Evolutionary conservation across 495 filamentous ascomycete species (phyloP).

Genomic region (Oidiodendron maius): DNA sequence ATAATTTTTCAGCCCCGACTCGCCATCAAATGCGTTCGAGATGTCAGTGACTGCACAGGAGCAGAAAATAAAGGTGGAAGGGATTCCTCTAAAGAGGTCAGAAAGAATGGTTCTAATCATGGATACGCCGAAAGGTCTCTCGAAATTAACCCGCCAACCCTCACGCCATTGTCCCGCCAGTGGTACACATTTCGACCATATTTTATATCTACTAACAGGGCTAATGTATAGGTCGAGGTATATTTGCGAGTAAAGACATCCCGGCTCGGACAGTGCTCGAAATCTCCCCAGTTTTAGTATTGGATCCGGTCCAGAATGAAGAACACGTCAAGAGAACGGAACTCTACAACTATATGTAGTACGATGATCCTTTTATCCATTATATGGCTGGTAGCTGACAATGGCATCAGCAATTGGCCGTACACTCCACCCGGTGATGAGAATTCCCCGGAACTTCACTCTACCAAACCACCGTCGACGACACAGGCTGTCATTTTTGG

Average conservation of each 20-base stretch:
- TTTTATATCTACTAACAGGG: neutral
- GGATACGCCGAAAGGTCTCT: conserved; percentile 33
- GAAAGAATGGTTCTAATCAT: conserved; percentile 26
- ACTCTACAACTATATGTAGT: conserved; percentile 55
- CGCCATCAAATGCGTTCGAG: neutral
- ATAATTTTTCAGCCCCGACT: too few relatives aligned
- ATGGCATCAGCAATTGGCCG: conserved; percentile 29
- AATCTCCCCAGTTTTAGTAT: conserved; percentile 44
- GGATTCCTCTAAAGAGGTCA: conserved; percentile 22
- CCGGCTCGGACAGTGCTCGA: conserved; percentile 44
- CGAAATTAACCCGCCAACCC: conserved; percentile 23
- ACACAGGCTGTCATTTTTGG: conserved; percentile 50
- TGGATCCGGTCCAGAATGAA: conserved; percentile 38
- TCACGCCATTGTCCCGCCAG: neutral
- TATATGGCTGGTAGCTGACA: conserved; percentile 1
- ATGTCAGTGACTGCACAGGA: neutral
- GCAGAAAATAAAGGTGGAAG: neutral
- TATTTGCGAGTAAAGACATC: conserved; percentile 41
- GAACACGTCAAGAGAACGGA: conserved; percentile 41
- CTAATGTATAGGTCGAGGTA: conserved; percentile 38
- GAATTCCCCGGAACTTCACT: conserved; percentile 3
- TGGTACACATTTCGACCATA: neutral
- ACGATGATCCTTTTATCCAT: conserved; percentile 16
- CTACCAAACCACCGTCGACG: conserved; percentile 13
- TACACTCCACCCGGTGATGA: conserved; percentile 12